Evolutionary conservation across 345 rosid species (phyloP).

Genomic region (Salix udensis): DNA sequence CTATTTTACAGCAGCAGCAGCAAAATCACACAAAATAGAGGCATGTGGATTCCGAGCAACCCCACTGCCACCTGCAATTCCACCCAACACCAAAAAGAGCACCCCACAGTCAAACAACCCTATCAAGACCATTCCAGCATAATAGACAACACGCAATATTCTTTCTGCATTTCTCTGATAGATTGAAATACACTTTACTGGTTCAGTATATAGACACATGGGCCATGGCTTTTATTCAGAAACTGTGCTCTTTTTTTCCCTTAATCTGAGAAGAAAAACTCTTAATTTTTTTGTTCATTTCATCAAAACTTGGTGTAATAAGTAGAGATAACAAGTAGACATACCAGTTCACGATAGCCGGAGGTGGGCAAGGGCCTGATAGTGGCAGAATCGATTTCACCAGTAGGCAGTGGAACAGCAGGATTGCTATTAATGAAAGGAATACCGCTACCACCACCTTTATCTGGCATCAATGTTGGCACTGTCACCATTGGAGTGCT

Average conservation of each 20-base stretch:
- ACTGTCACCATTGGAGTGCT: conserved; percentile 35
- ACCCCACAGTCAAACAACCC: not conserved
- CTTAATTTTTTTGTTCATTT: not conserved
- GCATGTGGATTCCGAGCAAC: conserved; percentile 27
- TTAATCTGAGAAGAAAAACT: too few species aligned
- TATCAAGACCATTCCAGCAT: conserved; percentile 1
- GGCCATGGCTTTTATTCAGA: too few species aligned
- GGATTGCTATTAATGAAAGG: conserved; percentile 93
- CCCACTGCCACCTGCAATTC: conserved; percentile 45
- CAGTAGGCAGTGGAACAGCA: conserved; percentile 96
- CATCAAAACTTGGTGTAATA: not conserved
- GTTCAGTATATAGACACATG: not conserved
- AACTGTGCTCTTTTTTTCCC: too few species aligned
- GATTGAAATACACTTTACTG: not conserved
- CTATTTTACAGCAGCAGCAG: conserved; percentile 17
- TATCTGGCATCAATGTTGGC: conserved; percentile 51
- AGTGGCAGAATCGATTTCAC: conserved; percentile 86
- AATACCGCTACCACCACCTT: conserved; percentile 56
- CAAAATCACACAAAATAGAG: conserved; percentile 22
- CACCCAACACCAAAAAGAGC: conserved; percentile 9
- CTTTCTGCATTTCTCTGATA: not conserved
- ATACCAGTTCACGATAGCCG: conserved; percentile 38
- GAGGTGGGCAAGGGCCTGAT: conserved; percentile 70
- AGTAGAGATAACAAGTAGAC: not conserved
- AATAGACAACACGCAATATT: not conserved